Percentiles rank a stretch among this genome's conserved stretches.
Conservation (phyloP, 1,284 basidiomycete genomes). For the Baeospora myosura region DNA sequence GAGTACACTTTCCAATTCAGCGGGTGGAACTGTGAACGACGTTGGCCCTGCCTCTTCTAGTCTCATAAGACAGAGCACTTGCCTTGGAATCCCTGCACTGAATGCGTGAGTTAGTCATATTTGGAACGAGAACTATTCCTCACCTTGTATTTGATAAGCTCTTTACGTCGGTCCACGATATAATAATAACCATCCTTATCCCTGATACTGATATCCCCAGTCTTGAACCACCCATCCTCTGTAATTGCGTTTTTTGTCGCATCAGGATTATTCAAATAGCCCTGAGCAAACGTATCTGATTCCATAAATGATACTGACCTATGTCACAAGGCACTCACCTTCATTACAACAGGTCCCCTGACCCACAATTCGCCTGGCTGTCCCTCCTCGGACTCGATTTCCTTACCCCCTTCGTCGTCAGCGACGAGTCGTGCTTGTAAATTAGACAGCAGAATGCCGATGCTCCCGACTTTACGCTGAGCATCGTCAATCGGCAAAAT, state of each 20-base stretch:
- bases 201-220: conserved; percentile 65
- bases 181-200: conserved; percentile 60
- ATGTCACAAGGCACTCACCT: conserved; percentile 30
- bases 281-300: conserved; percentile 26
- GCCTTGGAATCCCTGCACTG: conserved; percentile 53
- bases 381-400: conserved; percentile 43
- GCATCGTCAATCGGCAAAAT: conserved; percentile 34
- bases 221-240: conserved; percentile 75
- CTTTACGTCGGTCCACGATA: conserved; percentile 70
- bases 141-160: conserved; percentile 80
- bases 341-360: conserved; percentile 74
- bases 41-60: too few species aligned
- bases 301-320: not conserved
- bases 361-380: conserved; percentile 78
- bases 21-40: conserved; percentile 58
- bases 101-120: conserved; percentile 1
- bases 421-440: conserved; percentile 72
- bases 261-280: conserved; percentile 59
- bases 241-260: conserved; percentile 68
- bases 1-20: conserved; percentile 73
- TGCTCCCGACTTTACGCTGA: conserved; percentile 47
- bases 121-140: conserved; percentile 7
- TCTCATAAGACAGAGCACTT: too few species aligned
- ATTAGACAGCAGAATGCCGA: conserved; percentile 73
- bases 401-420: conserved; percentile 44